Evolutionary conservation across 108 stramenopile species (phyloP).

Genomic region (Chaetoceros muelleri): DNA sequence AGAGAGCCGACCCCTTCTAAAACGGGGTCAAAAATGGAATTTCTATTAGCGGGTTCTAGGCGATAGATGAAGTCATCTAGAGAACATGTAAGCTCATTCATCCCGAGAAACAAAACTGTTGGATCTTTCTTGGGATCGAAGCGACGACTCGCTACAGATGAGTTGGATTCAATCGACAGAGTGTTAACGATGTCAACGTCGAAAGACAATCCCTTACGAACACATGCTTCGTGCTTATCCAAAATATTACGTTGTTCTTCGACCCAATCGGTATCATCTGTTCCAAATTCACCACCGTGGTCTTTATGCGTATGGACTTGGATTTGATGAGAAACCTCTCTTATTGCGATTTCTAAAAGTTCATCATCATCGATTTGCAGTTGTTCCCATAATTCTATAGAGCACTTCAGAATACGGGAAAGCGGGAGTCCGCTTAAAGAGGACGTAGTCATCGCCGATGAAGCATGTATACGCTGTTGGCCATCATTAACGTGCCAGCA

Average conservation of each 20-base stretch:
- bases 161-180: background rate
- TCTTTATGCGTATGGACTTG: constrained; percentile 34
- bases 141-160: background rate
- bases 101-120: constrained; percentile 64
- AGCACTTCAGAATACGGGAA: constrained; percentile 56
- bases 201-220: background rate
- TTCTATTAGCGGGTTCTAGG: constrained; percentile 53
- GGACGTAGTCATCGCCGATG: constrained; percentile 3
- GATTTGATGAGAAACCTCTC: constrained; percentile 73
- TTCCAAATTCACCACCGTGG: constrained; percentile 8
- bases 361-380: constrained; percentile 79
- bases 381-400: constrained; percentile 72
- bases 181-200: background rate
- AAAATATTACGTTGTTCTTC: background rate
- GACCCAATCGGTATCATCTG: constrained; percentile 1
- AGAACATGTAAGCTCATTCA: constrained; percentile 59
- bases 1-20: constrained; percentile 65
- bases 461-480: background rate
- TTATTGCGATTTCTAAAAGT: constrained; percentile 64
- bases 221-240: background rate
- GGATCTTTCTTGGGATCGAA: constrained; percentile 68
- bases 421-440: constrained; percentile 55
- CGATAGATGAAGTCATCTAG: constrained; percentile 22
- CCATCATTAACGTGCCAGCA: constrained; percentile 42
- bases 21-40: constrained; percentile 71